Evolutionary conservation across 805 yeast species (phyloP), one percentile per base, ranked within the genome.

Genomic region (Metschnikowia gruessii): DNA sequence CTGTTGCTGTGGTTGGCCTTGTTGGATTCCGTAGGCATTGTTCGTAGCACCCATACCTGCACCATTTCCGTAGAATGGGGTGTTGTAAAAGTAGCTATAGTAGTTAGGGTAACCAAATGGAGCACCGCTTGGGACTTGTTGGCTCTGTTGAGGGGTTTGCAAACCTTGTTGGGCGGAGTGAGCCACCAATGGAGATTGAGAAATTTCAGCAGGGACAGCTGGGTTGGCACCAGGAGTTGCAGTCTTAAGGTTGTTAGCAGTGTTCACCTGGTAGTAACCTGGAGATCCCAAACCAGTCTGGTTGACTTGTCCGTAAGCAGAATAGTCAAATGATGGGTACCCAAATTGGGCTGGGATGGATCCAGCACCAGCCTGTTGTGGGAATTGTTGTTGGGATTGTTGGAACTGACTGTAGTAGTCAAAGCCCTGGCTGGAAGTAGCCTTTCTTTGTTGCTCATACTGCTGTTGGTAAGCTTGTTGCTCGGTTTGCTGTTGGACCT

Each of bases 271-370:
- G 44, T 52, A 54, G 51, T 40, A 54, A 18, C 46, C 57, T 4
- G 53, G 54, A 9, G 52, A 46, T 12, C 54, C 57, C 45, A 54
- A 50, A 5, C 49, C 56, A 13, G 42, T 52, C 29, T 49, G 54
- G 33, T 49, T 54, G 28, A 50, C 40, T 46, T 64, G 69, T 41
- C 61, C 65, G 56, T 70, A 70, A 13, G 48, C 57, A 35, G 68
- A 60, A 61, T 72, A 72, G 55, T 72, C 77, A 38, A 64, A 59
- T 24, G 72, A 74, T 39, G 77, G 77, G 60, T 70, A 73, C 38
- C 68, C 75, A 56, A 65, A 72, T 56, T 68, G 74, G 36, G 68
- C 73, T 45, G 76, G 76, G 35, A 66, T 49, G 43, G 63, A 59
- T 51, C 70, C 75, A 31, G 64, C 64, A 12, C 46, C 59, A 43